Evolutionary conservation across 495 filamentous ascomycete genomes (phyloP).

Genomic region (Polyplosphaeria fusca): DNA sequence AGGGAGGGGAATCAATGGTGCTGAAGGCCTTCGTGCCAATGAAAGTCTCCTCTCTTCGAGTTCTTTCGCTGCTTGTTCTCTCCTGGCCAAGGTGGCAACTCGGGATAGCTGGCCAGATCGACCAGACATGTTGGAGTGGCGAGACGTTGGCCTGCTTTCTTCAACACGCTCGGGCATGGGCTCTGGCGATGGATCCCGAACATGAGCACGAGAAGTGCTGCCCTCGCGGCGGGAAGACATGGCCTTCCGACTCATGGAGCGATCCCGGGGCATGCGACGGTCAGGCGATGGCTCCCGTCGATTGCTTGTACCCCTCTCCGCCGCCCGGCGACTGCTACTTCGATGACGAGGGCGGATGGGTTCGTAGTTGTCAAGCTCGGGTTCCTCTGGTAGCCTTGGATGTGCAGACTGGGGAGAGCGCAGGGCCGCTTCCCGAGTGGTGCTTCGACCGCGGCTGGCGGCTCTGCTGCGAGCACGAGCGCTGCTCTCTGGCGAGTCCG

Average conservation of each 20-base stretch:
- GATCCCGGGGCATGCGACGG: slow-evolving; percentile 30
- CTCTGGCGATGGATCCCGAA: slow-evolving; percentile 29
- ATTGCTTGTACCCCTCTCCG: slow-evolving; percentile 48
- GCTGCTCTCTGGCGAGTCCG: slow-evolving; percentile 33
- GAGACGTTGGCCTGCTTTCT: slow-evolving; percentile 19
- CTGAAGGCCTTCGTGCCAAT: slow-evolving; percentile 70
- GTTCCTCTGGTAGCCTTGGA: slow-evolving; percentile 43
- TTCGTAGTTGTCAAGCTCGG: slow-evolving; percentile 37
- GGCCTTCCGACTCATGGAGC: slow-evolving; percentile 29
- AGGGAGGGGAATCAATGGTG: slow-evolving; percentile 76
- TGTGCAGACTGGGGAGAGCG: slow-evolving; percentile 29
- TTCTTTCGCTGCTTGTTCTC: slow-evolving; percentile 78
- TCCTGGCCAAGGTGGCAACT: slow-evolving; percentile 40
- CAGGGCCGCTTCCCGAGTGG: slow-evolving; percentile 12
- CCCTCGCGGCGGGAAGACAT: slow-evolving; percentile 10
- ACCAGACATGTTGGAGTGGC: slow-evolving; percentile 25
- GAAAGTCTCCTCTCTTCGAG: slow-evolving; percentile 83
- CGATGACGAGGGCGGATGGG: slow-evolving; percentile 47
- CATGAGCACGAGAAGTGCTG: slow-evolving; percentile 19
- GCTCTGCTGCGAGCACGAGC: slow-evolving; percentile 24
- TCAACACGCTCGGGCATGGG: slow-evolving; percentile 3
- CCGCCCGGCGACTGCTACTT: slow-evolving; percentile 58
- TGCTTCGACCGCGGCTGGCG: slow-evolving; percentile 29
- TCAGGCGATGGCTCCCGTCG: slow-evolving; percentile 49
- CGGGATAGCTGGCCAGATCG: slow-evolving; percentile 20